Evolutionary conservation across 768 basidiomycete genomes (phyloP), one percentile per base, ranked within the genome.

Genomic region (Lentinula detonsa): DNA sequence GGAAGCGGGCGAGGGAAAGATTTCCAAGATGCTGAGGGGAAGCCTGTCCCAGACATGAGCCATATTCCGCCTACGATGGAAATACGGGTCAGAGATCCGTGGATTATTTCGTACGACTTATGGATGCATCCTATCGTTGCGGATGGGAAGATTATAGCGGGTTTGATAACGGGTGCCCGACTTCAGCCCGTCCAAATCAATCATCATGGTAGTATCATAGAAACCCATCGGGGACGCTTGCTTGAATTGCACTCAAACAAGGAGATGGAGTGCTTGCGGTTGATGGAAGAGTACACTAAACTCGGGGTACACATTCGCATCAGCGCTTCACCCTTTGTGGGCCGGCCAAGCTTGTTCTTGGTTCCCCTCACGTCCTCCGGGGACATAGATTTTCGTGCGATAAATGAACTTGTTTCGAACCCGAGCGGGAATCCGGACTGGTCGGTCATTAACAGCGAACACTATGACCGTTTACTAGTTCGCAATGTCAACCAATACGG

Each of bases 211-310:
- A 62, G 57, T 37, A 59, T 54, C 18, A 69, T 90, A 1, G 61
- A 67, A 4, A 73, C 75, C 11, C 66, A 66, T 3, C 64, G 66
- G 1, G 77, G 78, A 1, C 60, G 63, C 37, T 71, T 64, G 5
- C 66, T 87, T 5, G 59, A 62, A 16, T 79, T 86, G 60, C 71
- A 76, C 39, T 73, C 71, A 10, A 75, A 77, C 13, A 77, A 83
- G 3, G 82, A 85, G 57, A 71, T 70, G 62, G 70, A 76, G 53
- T 76, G 77, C 55, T 75, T 86, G 16, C 70, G 70, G 39, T 69
- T 81, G 43, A 84, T 95, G 75, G 76, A 85, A n/a, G 78, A 83
- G 40, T 92, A 82, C 70, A 92, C 87, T 54, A 81, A 74, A 65
- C 72, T 75, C 65, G 83, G 83, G 15, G 76, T 90, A 49, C 84